These are phyloP conservation scores for Aspergillus sp. DNA, from an alignment of 2,329 filamentous ascomycete species.

Conservation along the genomic window DNA sequence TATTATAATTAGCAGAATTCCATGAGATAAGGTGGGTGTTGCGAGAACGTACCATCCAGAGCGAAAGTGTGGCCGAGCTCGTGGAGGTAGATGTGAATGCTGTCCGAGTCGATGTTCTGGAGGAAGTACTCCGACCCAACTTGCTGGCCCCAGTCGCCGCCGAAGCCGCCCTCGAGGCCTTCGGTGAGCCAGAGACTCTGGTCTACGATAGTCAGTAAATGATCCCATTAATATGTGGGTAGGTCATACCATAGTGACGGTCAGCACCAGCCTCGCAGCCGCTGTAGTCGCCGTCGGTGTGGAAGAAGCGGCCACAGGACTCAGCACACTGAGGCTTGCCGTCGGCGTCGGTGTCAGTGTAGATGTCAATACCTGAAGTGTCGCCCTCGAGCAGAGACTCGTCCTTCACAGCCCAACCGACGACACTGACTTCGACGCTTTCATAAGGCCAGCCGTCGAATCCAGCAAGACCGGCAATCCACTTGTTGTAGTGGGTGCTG, in stretches of 20 bases:
- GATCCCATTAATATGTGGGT: accelerated
- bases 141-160: conserved; percentile 20
- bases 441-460: conserved; percentile 19
- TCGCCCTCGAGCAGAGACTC: conserved; percentile 12
- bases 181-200: conserved; percentile 20
- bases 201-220: conserved; percentile 5
- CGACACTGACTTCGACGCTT: conserved; percentile 14
- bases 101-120: conserved; percentile 9
- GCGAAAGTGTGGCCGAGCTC: conserved; percentile 19
- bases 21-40: neutral
- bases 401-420: conserved; percentile 18
- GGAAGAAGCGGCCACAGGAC: conserved; percentile 17
- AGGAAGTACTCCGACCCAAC: conserved; percentile 17
- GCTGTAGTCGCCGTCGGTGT: conserved; percentile 16
- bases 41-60: conserved; percentile 11
- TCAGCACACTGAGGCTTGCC: conserved; percentile 15
- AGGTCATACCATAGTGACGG: conserved; percentile 14
- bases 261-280: conserved; percentile 8
- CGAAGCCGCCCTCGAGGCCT: conserved; percentile 16
- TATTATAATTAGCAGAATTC: neutral
- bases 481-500: conserved; percentile 16
- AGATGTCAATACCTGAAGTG: conserved; percentile 14
- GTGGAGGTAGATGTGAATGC: conserved; percentile 18
- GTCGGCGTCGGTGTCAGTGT: conserved; percentile 16
- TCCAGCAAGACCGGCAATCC: conserved; percentile 14